phyloP scores from a whole-genome alignment of 2,329 filamentous ascomycete species.

The Cryoendolithus antarcticus region DNA sequence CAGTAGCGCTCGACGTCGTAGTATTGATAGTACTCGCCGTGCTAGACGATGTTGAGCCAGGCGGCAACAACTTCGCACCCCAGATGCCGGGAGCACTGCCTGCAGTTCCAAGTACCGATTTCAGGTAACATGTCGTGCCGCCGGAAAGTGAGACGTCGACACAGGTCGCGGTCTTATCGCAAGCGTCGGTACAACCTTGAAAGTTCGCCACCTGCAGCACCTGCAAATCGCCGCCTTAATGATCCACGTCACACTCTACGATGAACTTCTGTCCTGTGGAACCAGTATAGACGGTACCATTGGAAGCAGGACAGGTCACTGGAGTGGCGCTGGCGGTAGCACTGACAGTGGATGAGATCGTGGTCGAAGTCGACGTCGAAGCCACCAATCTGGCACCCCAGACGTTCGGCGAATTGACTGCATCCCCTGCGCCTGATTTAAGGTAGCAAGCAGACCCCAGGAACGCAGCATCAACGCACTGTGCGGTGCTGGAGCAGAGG shows the following conservation, averaged over 20 bases:
- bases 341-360: not conserved
- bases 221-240: slow-evolving; percentile 17
- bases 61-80: slow-evolving; percentile 14
- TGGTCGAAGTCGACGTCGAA: slow-evolving; percentile 3
- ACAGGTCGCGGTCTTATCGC: slow-evolving; percentile 18
- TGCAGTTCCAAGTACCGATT: slow-evolving; percentile 13
- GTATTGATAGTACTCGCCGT: not conserved
- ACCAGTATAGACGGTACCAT: slow-evolving; percentile 12
- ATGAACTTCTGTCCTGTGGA: slow-evolving; percentile 12
- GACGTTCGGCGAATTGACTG: slow-evolving; percentile 8
- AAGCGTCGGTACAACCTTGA: slow-evolving; percentile 18
- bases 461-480: slow-evolving; percentile 16
- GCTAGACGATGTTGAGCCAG: not conserved
- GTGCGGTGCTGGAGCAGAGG: slow-evolving; percentile 12
- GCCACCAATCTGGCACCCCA: slow-evolving; percentile 15
- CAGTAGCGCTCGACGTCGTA: slow-evolving; percentile 3
- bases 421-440: slow-evolving; percentile 12
- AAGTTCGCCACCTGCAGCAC: slow-evolving; percentile 10
- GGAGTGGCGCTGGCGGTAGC: slow-evolving; percentile 4
- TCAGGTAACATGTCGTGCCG: slow-evolving; percentile 21
- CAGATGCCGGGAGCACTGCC: slow-evolving; percentile 9
- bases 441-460: slow-evolving; percentile 19
- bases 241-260: slow-evolving; percentile 20
- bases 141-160: slow-evolving; percentile 20
- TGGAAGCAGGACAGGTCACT: slow-evolving; percentile 11